These are phyloP conservation scores for Lodderomyces oxycetoniae DNA, from an alignment of 1,139 yeast species.

Conservation along the genomic window DNA sequence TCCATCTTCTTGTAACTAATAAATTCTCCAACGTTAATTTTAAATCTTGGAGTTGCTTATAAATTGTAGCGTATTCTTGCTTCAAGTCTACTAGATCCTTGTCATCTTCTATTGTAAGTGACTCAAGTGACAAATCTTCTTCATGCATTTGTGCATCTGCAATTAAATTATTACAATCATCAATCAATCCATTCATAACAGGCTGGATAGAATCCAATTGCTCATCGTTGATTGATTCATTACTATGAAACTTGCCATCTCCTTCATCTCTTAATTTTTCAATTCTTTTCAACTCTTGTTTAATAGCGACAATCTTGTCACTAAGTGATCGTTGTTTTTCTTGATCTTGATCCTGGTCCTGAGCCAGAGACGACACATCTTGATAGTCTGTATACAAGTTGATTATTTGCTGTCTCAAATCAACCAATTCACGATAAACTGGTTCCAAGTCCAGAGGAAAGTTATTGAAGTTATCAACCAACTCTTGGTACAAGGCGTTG, in stretches of 20 bases:
- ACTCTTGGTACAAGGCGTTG: conserved; percentile 45
- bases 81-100: conserved; percentile 9
- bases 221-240: conserved; percentile 16
- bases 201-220: conserved; percentile 41
- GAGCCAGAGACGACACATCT: conserved; percentile 15
- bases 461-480: conserved; percentile 50
- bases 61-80: conserved; percentile 18
- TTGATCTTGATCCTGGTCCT: conserved; percentile 24
- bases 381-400: conserved; percentile 26
- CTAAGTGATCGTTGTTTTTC: conserved; percentile 21
- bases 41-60: conserved; percentile 48
- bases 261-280: conserved; percentile 30
- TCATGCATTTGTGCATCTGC: conserved; percentile 55
- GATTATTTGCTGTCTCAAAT: conserved; percentile 31
- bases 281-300: conserved; percentile 27
- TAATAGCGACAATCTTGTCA: conserved; percentile 16
- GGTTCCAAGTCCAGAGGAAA: conserved; percentile 53
- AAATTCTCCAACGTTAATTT: conserved; percentile 75
- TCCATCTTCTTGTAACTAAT: conserved; percentile 92
- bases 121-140: conserved; percentile 8
- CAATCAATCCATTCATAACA: conserved; percentile 66
- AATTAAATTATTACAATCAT: conserved; percentile 74
- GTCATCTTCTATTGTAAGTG: conserved; percentile 18
- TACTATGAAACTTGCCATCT: conserved; percentile 28
- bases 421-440: conserved; percentile 45